Evolutionary conservation across 1,284 basidiomycete genomes (phyloP).

Genomic region (Pterula multifida): DNA sequence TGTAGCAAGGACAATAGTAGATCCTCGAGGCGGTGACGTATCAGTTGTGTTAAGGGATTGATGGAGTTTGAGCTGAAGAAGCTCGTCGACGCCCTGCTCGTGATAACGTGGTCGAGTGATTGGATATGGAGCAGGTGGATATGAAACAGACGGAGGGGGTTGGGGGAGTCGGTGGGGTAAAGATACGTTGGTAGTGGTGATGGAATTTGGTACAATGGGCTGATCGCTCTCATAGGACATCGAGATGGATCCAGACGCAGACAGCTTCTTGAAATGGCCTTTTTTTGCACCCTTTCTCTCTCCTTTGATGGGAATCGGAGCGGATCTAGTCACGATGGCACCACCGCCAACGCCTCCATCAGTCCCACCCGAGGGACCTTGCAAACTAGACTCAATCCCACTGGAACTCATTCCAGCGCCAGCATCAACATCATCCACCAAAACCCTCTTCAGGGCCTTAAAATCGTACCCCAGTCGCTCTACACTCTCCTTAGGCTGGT

Average conservation of each 20-base stretch:
- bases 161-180: conserved; percentile 7
- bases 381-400: background rate
- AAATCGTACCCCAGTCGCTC: conserved; percentile 72
- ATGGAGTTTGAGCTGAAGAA: conserved; percentile 78
- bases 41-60: conserved; percentile 67
- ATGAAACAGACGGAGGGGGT: conserved; percentile 5
- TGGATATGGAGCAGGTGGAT: conserved; percentile 4
- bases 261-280: background rate
- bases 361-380: background rate
- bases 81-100: conserved; percentile 81
- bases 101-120: conserved; percentile 40
- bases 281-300: background rate
- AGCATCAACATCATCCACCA: conserved; percentile 33
- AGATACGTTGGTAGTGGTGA: background rate
- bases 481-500: conserved; percentile 69
- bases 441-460: conserved; percentile 66
- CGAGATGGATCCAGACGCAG: background rate
- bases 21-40: conserved; percentile 40
- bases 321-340: background rate
- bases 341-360: background rate
- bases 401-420: no score
- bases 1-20: conserved; percentile 79
- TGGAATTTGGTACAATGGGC: background rate
- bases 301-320: background rate
- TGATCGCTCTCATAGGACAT: conserved; percentile 1